Evolutionary conservation across 805 yeast species (phyloP), one percentile per base, ranked within the genome.

Genomic region (Cyberlindnera petersonii): DNA sequence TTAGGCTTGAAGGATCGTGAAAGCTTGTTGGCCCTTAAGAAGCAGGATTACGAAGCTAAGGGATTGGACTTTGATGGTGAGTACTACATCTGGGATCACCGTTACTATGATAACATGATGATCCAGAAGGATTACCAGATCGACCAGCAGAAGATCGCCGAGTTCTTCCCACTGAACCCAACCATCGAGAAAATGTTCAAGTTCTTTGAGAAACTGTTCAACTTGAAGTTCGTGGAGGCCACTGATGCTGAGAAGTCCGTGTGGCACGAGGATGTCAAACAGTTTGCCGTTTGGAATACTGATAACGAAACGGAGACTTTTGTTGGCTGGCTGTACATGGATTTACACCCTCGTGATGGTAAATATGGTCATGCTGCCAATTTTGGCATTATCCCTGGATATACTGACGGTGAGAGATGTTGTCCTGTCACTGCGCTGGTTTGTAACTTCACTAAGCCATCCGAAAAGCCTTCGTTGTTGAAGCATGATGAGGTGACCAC

Each of bases 341-440:
- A 86, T 59, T 64, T 86, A 53, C 89, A 84, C 59, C 94, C 95
- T 48, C 74, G 95, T 56, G 82, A 79, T 40, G 91, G 91, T 51
- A 86, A 86, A 60, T 86, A 84, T 62, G 85, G 88, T 2, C 95
- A 86, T 59, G 95, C 95, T 31, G 95, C 95, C 6, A 82, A 82
- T 57, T 86, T 86, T 56, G 81, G 80, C 14, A 59, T 84, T 35
- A 63, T 69, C 9, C 76, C 86, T 10, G 82, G 88, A 2, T 83
- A 66, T 53, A 58, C 61, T 18, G 68, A 69, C 37, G 80, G 79
- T 17, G 46, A 56, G 4, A 73, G 81, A 54, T 63, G 68, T 11
- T 70, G 74, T 46, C 93, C 94, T 1, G 79, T 79, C 1, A 81
- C 93, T 6, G 83, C 88, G 1, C 67, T 86, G 45, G 93, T 86